Percentiles rank a stretch among this genome's conserved stretches.
phyloP scores from a whole-genome alignment of 805 yeast genomes.

The Myxozyma nipponensis region DNA sequence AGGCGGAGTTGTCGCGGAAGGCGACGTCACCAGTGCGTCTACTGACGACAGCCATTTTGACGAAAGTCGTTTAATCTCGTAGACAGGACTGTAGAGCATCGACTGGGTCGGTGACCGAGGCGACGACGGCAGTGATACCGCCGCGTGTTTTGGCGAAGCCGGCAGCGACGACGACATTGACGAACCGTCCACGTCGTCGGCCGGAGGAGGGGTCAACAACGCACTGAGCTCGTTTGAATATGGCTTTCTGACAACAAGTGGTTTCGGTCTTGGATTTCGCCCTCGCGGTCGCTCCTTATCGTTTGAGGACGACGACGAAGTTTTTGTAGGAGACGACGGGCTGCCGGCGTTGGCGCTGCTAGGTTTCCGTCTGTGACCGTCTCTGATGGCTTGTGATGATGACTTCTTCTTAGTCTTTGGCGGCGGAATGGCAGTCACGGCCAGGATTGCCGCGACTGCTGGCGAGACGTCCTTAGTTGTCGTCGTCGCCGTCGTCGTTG shows the following conservation, averaged over 20 bases:
- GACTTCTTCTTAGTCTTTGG: conserved; percentile 9
- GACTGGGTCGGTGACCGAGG: conserved; percentile 16
- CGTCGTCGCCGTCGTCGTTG: not conserved
- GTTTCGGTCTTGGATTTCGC: not conserved
- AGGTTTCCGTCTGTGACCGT: not conserved
- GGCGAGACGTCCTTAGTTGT: conserved; percentile 10
- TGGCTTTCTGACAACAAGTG: not conserved
- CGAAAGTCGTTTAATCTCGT: conserved; percentile 3
- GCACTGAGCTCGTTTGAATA: conserved; percentile 17
- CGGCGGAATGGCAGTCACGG: conserved; percentile 27
- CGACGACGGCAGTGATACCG: not conserved
- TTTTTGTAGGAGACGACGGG: not conserved
- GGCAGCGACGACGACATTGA: not conserved
- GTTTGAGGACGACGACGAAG: conserved; percentile 4
- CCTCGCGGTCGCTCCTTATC: not conserved
- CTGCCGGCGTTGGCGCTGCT: not conserved
- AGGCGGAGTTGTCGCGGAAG: conserved; percentile 9
- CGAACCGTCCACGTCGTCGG: conserved; percentile 11
- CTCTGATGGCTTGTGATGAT: not conserved
- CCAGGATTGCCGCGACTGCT: conserved; percentile 28
- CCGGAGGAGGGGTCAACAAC: conserved; percentile 23
- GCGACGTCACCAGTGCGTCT: not conserved
- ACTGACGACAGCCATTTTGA: not conserved
- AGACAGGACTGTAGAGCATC: conserved; percentile 20
- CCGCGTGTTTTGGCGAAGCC: not conserved